Percentiles rank a stretch among this genome's conserved stretches.
phyloP scores from a whole-genome alignment of 495 filamentous ascomycete species.

The Filosporella fistucella region DNA sequence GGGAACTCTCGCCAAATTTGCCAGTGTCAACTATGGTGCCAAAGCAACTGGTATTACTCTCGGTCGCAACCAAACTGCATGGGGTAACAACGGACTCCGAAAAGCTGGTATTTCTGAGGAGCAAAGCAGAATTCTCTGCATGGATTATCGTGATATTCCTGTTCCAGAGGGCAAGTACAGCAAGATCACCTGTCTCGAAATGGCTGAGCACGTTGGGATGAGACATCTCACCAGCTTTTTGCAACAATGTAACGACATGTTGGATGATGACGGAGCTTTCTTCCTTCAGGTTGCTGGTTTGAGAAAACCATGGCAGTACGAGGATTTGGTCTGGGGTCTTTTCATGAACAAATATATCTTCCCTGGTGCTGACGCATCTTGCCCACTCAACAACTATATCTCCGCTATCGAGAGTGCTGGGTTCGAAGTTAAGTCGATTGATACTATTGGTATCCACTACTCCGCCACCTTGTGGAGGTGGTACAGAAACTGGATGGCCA shows the following conservation, averaged over 20 bases:
- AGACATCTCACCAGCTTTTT: conserved; percentile 65
- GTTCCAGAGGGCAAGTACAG: conserved; percentile 57
- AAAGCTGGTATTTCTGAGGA: conserved; percentile 62
- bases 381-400: conserved; percentile 70
- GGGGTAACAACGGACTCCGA: conserved; percentile 72
- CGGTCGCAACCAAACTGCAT: conserved; percentile 78
- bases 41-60: conserved; percentile 76
- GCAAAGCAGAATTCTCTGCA: conserved; percentile 73
- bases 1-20: conserved; percentile 80
- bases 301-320: conserved; percentile 80
- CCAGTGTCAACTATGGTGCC: conserved; percentile 73
- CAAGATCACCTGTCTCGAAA: conserved; percentile 86
- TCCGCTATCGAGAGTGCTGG: conserved; percentile 68
- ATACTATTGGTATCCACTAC: conserved; percentile 95
- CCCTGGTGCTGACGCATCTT: conserved; percentile 81
- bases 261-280: conserved; percentile 80
- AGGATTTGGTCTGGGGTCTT: conserved; percentile 82
- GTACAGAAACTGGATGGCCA: conserved; percentile 99
- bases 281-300: conserved; percentile 83
- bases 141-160: conserved; percentile 81
- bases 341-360: conserved; percentile 95
- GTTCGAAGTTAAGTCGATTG: conserved; percentile 71
- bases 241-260: conserved; percentile 75
- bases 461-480: conserved; percentile 96
- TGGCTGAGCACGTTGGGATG: conserved; percentile 88